phyloP scores from a whole-genome alignment of 192 early-diverging fungal species.

The Phycomyces nitens region DNA sequence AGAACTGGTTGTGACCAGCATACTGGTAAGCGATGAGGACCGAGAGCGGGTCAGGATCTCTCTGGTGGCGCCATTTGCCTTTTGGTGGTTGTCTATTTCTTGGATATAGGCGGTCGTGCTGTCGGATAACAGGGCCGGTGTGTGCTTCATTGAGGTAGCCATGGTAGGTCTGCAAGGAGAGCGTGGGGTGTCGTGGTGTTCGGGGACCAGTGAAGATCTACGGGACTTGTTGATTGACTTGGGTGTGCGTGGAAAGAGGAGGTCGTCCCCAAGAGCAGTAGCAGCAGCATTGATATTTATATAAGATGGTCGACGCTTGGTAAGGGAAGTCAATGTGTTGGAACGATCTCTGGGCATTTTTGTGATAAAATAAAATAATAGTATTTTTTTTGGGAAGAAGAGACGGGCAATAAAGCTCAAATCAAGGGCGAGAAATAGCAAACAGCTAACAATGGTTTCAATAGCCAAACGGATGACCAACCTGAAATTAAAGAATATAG shows the following conservation, averaged over 20 bases:
- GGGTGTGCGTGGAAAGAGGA: constrained; percentile 35
- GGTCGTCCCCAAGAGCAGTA: not conserved
- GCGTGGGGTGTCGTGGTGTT: constrained; percentile 11
- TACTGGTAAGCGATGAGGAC: constrained; percentile 30
- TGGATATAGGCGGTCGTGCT: constrained; percentile 19
- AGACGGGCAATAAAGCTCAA: constrained; percentile 1
- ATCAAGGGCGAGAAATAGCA: not conserved
- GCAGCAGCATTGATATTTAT: constrained; percentile 20
- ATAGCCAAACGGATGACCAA: too few species aligned
- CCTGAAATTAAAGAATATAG: too few species aligned
- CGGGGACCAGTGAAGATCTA: constrained; percentile 21
- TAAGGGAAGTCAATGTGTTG: not conserved
- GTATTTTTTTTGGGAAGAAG: constrained; percentile 8
- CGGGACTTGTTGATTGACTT: constrained; percentile 33
- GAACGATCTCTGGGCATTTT: not conserved
- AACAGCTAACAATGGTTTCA: not conserved
- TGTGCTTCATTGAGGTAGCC: not conserved
- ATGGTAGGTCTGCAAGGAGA: constrained; percentile 8
- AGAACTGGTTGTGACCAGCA: constrained; percentile 10
- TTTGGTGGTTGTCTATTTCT: constrained; percentile 5
- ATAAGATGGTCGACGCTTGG: constrained; percentile 33
- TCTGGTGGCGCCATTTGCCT: not conserved
- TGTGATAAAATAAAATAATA: too few species aligned
- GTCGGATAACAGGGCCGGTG: constrained; percentile 20
- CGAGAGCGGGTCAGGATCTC: constrained; percentile 14